Evolutionary conservation across 352 stramenopile genomes (phyloP).

Genomic region (Phytopythium boreale): DNA sequence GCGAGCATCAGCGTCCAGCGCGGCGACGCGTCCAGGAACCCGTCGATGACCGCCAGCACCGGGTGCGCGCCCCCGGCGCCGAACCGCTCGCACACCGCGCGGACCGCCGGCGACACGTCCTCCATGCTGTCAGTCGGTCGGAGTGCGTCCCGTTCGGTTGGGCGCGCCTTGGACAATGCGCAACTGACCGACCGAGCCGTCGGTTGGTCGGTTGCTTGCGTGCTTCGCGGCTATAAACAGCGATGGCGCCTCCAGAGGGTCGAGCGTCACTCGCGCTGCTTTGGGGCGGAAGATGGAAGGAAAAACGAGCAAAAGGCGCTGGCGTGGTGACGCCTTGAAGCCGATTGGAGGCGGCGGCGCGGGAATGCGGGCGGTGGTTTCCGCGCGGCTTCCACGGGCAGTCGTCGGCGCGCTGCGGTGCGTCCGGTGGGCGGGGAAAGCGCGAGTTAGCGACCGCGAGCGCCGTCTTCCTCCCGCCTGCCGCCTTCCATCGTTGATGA

Average conservation of each 20-base stretch:
- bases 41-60: constrained; percentile 43
- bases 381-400: background rate
- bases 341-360: background rate
- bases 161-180: background rate
- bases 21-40: constrained; percentile 51
- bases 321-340: background rate
- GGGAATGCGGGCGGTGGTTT: background rate
- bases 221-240: too few relatives aligned
- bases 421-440: background rate
- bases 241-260: too few relatives aligned
- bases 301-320: background rate
- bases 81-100: constrained; percentile 43
- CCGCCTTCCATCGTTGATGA: background rate
- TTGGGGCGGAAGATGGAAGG: background rate
- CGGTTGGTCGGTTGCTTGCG: too few relatives aligned
- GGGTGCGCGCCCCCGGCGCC: constrained; percentile 36
- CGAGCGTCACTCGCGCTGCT: too few relatives aligned
- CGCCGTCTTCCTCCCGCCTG: too few relatives aligned
- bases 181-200: background rate
- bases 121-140: background rate
- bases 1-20: constrained; percentile 53
- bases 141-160: too few relatives aligned
- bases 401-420: background rate
- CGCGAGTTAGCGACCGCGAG: background rate
- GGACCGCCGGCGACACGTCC: constrained; percentile 47